Base-by-base conservation (phyloP, 1,284 basidiomycete species). In the Ganoderma sinense region DNA sequence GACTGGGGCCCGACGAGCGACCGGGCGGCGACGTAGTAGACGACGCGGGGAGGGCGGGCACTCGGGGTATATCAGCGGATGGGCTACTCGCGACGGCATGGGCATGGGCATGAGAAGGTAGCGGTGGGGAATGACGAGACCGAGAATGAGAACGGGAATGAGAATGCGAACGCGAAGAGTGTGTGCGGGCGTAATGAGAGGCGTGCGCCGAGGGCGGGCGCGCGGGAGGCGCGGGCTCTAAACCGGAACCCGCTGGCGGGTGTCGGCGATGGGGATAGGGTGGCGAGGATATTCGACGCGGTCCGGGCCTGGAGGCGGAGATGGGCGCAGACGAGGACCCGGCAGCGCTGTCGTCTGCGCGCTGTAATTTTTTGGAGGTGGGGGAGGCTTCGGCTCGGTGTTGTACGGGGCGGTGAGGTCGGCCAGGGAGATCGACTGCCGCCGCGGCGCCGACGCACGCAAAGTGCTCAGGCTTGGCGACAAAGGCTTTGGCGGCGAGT, bases 241-340 rank as follows among this genome's bases (percentile, higher is more conserved):
- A 20, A 69, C 71, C 66, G 59, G 71, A 36, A 73, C 72, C 72
- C 61, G 68, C 67, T 61, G 74, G 68, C 66, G 75, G 40, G 67
- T 71, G 67, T 67, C 75, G 75, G 69, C 75, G 75, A 73, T 72
- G 77, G 71, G 71, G 62, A 69, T 73, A 73, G 66, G 75, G 65
- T 65, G 76, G 69, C 41, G 73, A 71, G 70, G 72, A 71, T 67
- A 73, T 64, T 66, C 69, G 66, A 65, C 71, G 74, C 65, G 72
- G 64, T 77, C 81, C 80, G 80, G 77, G 79, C 80, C 79, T 78
- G 75, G 69, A 66, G 72, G 65, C 68, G 73, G 70, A 63, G 67
- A 73, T 68, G 64, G 78, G 85, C 86, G 85, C 86, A 87, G 85
- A 84, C 84, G 83, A 82, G 73, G 83, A 83, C 85, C 84, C 86